Conservation (phyloP, 1,284 basidiomycete species). For the Volvariella volvacea region DNA sequence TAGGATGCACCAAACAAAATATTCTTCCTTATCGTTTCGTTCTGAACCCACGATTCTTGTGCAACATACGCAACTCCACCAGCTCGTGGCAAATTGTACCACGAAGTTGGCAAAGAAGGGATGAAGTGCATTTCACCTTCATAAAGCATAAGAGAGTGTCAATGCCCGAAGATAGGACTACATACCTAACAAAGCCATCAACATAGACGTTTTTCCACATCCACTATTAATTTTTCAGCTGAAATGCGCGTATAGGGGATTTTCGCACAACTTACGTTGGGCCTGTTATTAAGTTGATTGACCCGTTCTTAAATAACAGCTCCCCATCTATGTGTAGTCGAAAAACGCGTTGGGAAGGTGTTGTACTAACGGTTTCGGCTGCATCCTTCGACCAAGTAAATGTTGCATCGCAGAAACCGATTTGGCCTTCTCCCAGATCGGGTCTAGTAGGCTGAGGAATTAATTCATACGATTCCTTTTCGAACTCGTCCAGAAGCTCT, state of each 20-base stretch:
- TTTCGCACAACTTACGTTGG: background rate
- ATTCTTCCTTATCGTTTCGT: conserved; percentile 49
- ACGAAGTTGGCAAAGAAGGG: conserved; percentile 49
- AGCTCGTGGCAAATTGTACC: conserved; percentile 41
- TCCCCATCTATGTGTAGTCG: conserved; percentile 52
- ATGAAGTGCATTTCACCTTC: conserved; percentile 59
- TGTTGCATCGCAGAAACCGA: conserved; percentile 47
- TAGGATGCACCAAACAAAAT: conserved; percentile 79
- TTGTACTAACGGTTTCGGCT: conserved; percentile 13
- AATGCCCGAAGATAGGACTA: background rate
- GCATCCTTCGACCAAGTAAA: conserved; percentile 50
- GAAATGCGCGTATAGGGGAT: too few species aligned
- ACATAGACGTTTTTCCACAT: conserved; percentile 8
- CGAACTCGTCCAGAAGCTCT: background rate
- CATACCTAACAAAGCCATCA: conserved; percentile 8
- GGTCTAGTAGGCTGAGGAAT: too few species aligned
- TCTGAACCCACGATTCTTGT: conserved; percentile 76
- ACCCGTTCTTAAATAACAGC: conserved; percentile 49
- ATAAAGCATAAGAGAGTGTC: too few species aligned
- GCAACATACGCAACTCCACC: conserved; percentile 63
- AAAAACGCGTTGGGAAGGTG: conserved; percentile 17
- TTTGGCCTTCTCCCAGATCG: conserved; percentile 4
- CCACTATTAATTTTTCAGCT: background rate
- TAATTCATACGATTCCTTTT: background rate
- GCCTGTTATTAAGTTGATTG: conserved; percentile 33